phyloP scores from a whole-genome alignment of 495 filamentous ascomycete genomes.

The Cudoniella acicularis region DNA sequence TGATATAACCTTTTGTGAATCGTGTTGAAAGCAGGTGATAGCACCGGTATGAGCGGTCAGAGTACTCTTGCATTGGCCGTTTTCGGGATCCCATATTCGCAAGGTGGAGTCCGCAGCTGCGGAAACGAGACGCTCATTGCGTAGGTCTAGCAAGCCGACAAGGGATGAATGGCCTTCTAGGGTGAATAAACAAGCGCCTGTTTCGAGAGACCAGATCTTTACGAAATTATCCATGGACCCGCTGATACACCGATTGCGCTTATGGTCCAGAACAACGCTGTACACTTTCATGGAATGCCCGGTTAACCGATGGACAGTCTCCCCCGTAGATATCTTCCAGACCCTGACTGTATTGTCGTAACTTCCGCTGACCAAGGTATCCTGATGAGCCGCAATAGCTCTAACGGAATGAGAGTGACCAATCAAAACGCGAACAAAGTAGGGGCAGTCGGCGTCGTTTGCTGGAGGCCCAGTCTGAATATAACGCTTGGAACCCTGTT shows the following conservation, averaged over 20 bases:
- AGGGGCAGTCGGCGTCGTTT: slow-evolving; percentile 84
- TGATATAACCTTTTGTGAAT: slow-evolving; percentile 93
- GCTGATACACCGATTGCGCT: slow-evolving; percentile 92
- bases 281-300: slow-evolving; percentile 96
- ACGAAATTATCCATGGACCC: slow-evolving; percentile 98
- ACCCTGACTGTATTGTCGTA: slow-evolving; percentile 96
- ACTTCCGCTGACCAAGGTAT: slow-evolving; percentile 97
- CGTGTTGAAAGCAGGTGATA: slow-evolving; percentile 99
- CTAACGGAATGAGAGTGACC: slow-evolving; percentile 96
- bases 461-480: slow-evolving; percentile 70
- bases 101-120: slow-evolving; percentile 94
- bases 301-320: slow-evolving; percentile 79
- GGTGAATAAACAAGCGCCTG: slow-evolving; percentile 78
- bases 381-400: slow-evolving; percentile 91
- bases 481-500: slow-evolving; percentile 66
- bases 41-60: slow-evolving; percentile 92
- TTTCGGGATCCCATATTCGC: slow-evolving; percentile 95
- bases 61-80: slow-evolving; percentile 82
- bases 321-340: slow-evolving; percentile 95
- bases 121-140: slow-evolving; percentile 84
- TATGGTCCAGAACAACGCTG: slow-evolving; percentile 90
- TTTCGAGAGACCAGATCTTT: slow-evolving; percentile 97
- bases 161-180: slow-evolving; percentile 93
- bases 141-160: slow-evolving; percentile 85
- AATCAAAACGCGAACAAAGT: slow-evolving; percentile 81